Conservation (phyloP, 1,139 yeast genomes). For the Hemisphaericaspora subhashii region DNA sequence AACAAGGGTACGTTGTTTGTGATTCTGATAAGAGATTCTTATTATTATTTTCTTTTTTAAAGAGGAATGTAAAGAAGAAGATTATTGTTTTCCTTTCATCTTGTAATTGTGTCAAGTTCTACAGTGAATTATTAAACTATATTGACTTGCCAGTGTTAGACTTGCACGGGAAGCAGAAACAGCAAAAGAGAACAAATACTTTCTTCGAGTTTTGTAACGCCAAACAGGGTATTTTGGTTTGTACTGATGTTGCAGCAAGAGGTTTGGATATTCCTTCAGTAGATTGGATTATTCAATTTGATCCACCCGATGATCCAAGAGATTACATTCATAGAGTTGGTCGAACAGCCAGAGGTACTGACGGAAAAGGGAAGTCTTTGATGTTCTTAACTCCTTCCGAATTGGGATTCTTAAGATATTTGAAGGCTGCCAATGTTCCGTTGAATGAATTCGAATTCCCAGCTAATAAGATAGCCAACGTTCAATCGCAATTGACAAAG, state of each 20-base stretch:
- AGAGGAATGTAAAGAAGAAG: constrained; percentile 86
- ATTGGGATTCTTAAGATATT: constrained; percentile 88
- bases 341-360: constrained; percentile 94
- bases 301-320: constrained; percentile 99
- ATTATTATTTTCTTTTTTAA: constrained; percentile 85
- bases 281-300: constrained; percentile 96
- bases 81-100: constrained; percentile 93
- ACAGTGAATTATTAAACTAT: constrained; percentile 90
- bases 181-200: constrained; percentile 95
- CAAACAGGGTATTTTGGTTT: constrained; percentile 84
- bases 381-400: constrained; percentile 95
- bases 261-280: constrained; percentile 97
- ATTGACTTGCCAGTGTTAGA: constrained; percentile 95
- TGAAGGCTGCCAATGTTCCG: constrained; percentile 96
- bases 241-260: constrained; percentile 98
- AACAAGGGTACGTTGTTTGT: constrained; percentile 97
- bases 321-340: constrained; percentile 98
- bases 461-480: constrained; percentile 87
- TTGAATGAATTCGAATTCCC: constrained; percentile 97
- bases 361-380: constrained; percentile 88
- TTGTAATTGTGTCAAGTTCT: constrained; percentile 95
- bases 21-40: constrained; percentile 94
- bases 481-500: constrained; percentile 89
- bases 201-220: constrained; percentile 98
- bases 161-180: constrained; percentile 96